Conservation (phyloP, 768 basidiomycete genomes). For the Collybia sp. region DNA sequence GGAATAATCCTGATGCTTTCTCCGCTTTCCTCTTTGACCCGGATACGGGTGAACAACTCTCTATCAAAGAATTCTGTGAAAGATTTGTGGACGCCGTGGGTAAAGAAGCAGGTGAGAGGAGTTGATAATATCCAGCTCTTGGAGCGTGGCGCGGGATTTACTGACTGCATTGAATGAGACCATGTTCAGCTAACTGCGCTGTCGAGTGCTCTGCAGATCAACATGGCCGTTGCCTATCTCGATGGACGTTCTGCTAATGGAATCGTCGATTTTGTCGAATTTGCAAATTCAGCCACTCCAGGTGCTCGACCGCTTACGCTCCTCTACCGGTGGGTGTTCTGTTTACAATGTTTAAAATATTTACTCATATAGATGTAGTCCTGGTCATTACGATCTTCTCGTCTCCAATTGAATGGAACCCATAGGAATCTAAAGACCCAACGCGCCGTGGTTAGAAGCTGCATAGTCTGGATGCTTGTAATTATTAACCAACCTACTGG, state of each 20-base stretch:
- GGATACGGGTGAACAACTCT: slow-evolving; percentile 55
- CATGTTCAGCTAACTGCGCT: slow-evolving; percentile 82
- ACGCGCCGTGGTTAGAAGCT: too few relatives aligned
- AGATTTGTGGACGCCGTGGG: slow-evolving; percentile 73
- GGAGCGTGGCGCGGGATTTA: neutral
- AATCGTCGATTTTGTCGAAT: slow-evolving; percentile 62
- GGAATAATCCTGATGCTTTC: slow-evolving; percentile 54
- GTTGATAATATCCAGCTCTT: neutral
- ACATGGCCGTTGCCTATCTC: slow-evolving; percentile 75
- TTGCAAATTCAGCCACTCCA: slow-evolving; percentile 44
- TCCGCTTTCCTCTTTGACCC: slow-evolving; percentile 74
- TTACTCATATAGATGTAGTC: slow-evolving; percentile 35
- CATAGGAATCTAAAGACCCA: too few relatives aligned
- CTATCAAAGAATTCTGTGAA: slow-evolving; percentile 65
- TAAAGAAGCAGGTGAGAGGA: slow-evolving; percentile 63
- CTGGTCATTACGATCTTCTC: slow-evolving; percentile 87
- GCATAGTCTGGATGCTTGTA: too few relatives aligned
- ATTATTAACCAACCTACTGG: too few relatives aligned
- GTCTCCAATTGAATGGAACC: neutral
- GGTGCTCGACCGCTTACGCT: slow-evolving; percentile 54
- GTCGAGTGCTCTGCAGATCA: slow-evolving; percentile 58
- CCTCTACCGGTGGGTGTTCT: slow-evolving; percentile 59
- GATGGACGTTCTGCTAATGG: slow-evolving; percentile 54
- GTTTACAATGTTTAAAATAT: neutral
- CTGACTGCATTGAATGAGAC: slow-evolving; percentile 36